Base-by-base conservation (phyloP, 1,284 basidiomycete genomes). In the Macrocybe sp. region DNA sequence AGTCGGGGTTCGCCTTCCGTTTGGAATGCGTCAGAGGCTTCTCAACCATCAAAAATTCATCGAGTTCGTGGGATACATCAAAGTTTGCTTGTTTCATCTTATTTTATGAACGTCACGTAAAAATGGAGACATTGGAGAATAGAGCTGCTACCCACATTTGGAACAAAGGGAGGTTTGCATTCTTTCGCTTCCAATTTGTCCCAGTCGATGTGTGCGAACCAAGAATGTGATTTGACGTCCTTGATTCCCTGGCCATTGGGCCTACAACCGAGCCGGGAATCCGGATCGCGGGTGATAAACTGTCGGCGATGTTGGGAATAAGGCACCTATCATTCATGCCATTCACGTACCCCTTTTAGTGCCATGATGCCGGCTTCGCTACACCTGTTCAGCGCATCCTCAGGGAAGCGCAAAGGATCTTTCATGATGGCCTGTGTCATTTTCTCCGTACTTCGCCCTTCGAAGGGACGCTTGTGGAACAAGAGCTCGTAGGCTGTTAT, bases 61-160 rank as follows among this genome's bases (percentile, higher is more conserved):
- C 95, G 6, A 98, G 78, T 70, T 98, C 96, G 64, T 98, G 94
- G 34, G 92, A 87, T 30, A 96, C 91, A 61, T 99, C 96, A 66
- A 99, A 99, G 68, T 98, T 98, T 31, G 94, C 91, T 65, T 88
- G 88, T 64, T 94, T 93, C 63, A 85, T 83, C 91, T 96, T 61
- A 22, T 51, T 42, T 46, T 34, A 50, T 38, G 43, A 50, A 42
- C 39, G 31, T 40, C 41, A 37, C 33, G 34, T 34, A 29, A 44
- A 40, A 34, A 9, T 34, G 8, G 41, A 41, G 48, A 16, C 43
- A 48, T 29, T 47, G 41, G 37, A 49, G 30, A 36, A 45, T 38
- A 48, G 37, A 11, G 11, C 29, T 2, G 36, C 5, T 42, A 80
- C 89, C 56, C 57, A 92, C 90, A 63, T 97, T 92, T 33, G 94